Evolutionary conservation across 2,329 filamentous ascomycete genomes (phyloP).

Genomic region (Metarhizium anisopliae): DNA sequence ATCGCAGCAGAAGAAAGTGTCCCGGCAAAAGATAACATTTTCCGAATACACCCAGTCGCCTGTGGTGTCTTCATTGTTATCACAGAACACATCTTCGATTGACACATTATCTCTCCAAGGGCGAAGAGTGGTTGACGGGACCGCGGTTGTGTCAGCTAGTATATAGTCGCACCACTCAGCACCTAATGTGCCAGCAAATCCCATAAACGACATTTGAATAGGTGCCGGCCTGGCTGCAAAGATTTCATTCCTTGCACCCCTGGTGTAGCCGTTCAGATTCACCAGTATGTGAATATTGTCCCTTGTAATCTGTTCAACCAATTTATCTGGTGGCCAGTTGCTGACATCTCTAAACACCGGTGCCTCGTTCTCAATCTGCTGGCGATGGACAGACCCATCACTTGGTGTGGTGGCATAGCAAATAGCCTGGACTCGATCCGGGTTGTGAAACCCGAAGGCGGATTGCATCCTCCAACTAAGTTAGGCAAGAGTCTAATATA

Average conservation of each 20-base stretch:
- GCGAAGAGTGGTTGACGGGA: constrained; percentile 72
- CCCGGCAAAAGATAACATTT: constrained; percentile 88
- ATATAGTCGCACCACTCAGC: constrained; percentile 99
- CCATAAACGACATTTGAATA: constrained; percentile 99
- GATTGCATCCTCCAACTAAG: constrained; percentile 71
- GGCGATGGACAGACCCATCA: constrained; percentile 79
- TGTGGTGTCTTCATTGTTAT: constrained; percentile 58
- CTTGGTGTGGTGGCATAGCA: constrained; percentile 94
- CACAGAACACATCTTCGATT: constrained; percentile 58
- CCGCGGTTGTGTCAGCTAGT: constrained; percentile 78
- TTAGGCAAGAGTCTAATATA: neutral
- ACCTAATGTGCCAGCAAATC: constrained; percentile 89
- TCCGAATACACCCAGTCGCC: constrained; percentile 93
- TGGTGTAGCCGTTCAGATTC: constrained; percentile 96
- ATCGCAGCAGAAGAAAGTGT: constrained; percentile 98
- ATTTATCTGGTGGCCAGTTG: constrained; percentile 71
- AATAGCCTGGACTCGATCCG: constrained; percentile 65
- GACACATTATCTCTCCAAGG: constrained; percentile 68
- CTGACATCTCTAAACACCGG: constrained; percentile 87
- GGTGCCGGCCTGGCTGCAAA: constrained; percentile 92
- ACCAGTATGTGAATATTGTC: constrained; percentile 92
- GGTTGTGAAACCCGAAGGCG: constrained; percentile 86
- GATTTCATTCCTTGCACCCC: constrained; percentile 93
- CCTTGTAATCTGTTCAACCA: constrained; percentile 76
- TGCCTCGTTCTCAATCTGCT: constrained; percentile 87